Base-by-base conservation (phyloP, 768 basidiomycete species). In the Leccinum disarticulatum region DNA sequence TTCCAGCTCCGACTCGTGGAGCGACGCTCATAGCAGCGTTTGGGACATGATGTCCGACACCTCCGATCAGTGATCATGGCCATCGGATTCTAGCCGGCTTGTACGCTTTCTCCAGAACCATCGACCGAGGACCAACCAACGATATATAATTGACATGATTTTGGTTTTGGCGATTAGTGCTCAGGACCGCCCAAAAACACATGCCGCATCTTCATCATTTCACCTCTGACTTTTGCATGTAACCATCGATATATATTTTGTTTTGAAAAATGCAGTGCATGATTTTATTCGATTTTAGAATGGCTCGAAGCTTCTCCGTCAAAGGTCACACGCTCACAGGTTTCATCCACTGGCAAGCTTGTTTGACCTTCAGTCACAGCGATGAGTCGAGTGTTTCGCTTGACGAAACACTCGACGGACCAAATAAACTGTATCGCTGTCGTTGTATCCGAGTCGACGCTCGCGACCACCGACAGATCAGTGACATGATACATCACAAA, bases 41-140 rank as follows among this genome's bases (percentile, higher is more conserved):
- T 56, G 72, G 72, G 73, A 73, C 25, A 28, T 73, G 46, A 33
- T 74, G 35, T 68, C 71, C 46, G 31, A 63, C 11, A 25, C 50
- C 14, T 64, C 64, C 25, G 59, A 55, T 11, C 50, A 17, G 36
- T 22, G 51, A 6, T 22, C 57, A 31, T 27, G 27, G 3, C 3
- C 27, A 27, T 19, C 30, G 8, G 25, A 10, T 1, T 30, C 7
- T 55, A 31, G 36, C 13, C 25, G 1, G n/a, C 10, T 3, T 33
- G 13, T 28, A 31, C n/a, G 36, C 55, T 25, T 35, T 2, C 30
- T n/a, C 27, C 28, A 38, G 54, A 9, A 27, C 41, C 35, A 35
- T 35, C 13, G n/a, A 15, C 38, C 38, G 38, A 38, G 38, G 57
- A 58, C 8, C 10, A 30, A 25, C 14, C 27, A 14, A 28, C 36